Percentiles rank a stretch among this genome's conserved stretches.
phyloP scores from a whole-genome alignment of 179 eudicot species.

The Amaranthus tricolor region DNA sequence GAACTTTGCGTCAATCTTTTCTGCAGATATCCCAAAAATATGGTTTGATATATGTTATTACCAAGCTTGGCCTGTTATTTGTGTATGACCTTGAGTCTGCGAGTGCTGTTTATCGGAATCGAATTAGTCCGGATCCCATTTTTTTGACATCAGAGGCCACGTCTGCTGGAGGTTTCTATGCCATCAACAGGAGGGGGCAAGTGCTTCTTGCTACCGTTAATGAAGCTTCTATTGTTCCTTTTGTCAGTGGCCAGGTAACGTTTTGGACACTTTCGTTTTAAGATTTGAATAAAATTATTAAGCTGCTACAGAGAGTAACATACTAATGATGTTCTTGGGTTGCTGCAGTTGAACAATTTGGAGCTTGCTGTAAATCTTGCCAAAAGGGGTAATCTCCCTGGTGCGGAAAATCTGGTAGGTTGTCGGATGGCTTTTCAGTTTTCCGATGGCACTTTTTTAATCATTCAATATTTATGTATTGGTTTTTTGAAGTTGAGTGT shows the following conservation, averaged over 20 bases:
- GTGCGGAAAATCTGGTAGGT: slow-evolving; percentile 91
- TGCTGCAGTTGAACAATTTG: slow-evolving; percentile 80
- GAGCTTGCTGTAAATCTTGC: slow-evolving; percentile 99
- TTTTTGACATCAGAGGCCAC: slow-evolving; percentile 91
- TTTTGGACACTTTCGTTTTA: neutral
- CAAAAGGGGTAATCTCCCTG: slow-evolving; percentile 95
- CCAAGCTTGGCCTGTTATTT: slow-evolving; percentile 94
- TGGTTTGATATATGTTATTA: slow-evolving; percentile 80
- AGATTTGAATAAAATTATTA: neutral
- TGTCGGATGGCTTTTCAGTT: neutral
- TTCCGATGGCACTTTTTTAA: neutral
- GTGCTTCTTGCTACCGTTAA: slow-evolving; percentile 96
- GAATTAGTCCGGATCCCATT: slow-evolving; percentile 97
- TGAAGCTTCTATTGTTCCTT: slow-evolving; percentile 85
- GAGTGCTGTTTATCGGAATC: slow-evolving; percentile 88
- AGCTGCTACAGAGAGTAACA: neutral
- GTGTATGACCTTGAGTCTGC: slow-evolving; percentile 96
- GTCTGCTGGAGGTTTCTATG: slow-evolving; percentile 89
- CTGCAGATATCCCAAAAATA: slow-evolving; percentile 86
- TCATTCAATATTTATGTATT: neutral
- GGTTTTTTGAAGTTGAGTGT: neutral
- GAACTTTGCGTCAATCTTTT: slow-evolving; percentile 3
- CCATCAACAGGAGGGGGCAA: slow-evolving; percentile 86
- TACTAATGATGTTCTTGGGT: slow-evolving; percentile 1
- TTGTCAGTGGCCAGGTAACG: slow-evolving; percentile 88